Conservation (phyloP, 805 yeast genomes). For the Lipomyces yamanashiensis region DNA sequence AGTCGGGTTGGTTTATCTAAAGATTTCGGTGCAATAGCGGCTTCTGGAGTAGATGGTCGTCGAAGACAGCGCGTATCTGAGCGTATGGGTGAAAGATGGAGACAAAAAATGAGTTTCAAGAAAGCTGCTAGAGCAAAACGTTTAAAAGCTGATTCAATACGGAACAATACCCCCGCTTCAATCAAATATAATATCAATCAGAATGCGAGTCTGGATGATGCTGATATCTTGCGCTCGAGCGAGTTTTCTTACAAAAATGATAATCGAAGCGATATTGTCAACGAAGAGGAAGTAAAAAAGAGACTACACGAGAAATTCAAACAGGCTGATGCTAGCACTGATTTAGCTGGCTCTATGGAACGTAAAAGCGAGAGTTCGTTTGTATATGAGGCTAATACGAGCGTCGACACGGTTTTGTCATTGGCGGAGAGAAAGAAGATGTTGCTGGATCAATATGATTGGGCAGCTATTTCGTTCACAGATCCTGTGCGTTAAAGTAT, state of each 20-base stretch:
- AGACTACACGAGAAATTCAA: neutral
- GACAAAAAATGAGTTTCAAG: slow-evolving; percentile 11
- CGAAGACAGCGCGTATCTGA: neutral
- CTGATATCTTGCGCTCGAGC: neutral
- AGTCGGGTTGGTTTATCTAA: neutral
- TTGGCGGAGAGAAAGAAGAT: slow-evolving; percentile 12
- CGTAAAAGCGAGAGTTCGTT: neutral
- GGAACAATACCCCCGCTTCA: too few species aligned
- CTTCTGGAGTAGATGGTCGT: neutral
- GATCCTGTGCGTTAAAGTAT: neutral
- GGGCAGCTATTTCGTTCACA: slow-evolving; percentile 11
- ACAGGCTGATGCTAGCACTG: neutral
- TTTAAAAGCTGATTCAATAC: too few species aligned
- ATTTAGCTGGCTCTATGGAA: too few species aligned
- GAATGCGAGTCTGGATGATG: neutral
- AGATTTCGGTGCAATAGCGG: neutral
- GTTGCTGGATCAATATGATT: slow-evolving; percentile 14
- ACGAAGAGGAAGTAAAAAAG: neutral
- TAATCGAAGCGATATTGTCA: neutral
- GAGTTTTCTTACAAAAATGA: neutral
- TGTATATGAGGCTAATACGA: neutral
- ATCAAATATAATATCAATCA: slow-evolving; percentile 13
- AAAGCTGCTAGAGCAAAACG: slow-evolving; percentile 9
- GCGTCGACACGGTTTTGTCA: neutral
- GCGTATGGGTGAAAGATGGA: slow-evolving; percentile 9